Evolutionary conservation across 2,329 filamentous ascomycete genomes (phyloP), one percentile per base, ranked within the genome.

Genomic region (Hypomyces perniciosus): DNA sequence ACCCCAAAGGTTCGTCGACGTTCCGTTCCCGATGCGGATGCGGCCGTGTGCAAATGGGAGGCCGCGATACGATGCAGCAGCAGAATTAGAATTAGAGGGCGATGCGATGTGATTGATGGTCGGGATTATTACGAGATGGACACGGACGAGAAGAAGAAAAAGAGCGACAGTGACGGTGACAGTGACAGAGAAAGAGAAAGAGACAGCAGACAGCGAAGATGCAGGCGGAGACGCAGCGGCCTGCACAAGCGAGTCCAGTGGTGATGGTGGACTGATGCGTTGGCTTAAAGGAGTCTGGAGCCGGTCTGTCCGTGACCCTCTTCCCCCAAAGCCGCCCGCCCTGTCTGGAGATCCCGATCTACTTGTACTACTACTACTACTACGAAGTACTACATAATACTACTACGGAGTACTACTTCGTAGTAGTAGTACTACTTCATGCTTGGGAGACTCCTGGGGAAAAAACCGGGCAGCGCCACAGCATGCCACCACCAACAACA

Each of bases 181-280:
- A 20, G 20, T 20, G 34, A 37, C 10, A n/a, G 13, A 37, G 34
- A 6, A 8, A 13, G 13, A 37, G 34, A 35, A 20, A 27, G 40
- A 47, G 30, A 35, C 39, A 34, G 33, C 39, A 26, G 27, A 26
- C 20, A 44, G 45, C 39, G 26, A 20, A 48, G 50, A 46, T 28
- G 45, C 37, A 42, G 46, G 39, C 46, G 37, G 42, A 38, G 35
- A 48, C 28, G 37, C 37, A 40, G 8, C 12, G 33, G 28, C 45
- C 26, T 33, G 35, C 45, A 28, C 45, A 40, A 34, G 49, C 54
- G 49, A 54, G 34, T 42, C 44, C 44, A 40, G 51, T 46, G 43
- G 53, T 52, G 49, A 57, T 58, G 56, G 57, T 54, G 49, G 45
- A 56, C 45, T 57, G 52, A 54, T 59, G 56, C 51, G 51, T 50